Evolutionary conservation across 257 asterid genomes (phyloP).

Genomic region (Solanum infundibuliforme): DNA sequence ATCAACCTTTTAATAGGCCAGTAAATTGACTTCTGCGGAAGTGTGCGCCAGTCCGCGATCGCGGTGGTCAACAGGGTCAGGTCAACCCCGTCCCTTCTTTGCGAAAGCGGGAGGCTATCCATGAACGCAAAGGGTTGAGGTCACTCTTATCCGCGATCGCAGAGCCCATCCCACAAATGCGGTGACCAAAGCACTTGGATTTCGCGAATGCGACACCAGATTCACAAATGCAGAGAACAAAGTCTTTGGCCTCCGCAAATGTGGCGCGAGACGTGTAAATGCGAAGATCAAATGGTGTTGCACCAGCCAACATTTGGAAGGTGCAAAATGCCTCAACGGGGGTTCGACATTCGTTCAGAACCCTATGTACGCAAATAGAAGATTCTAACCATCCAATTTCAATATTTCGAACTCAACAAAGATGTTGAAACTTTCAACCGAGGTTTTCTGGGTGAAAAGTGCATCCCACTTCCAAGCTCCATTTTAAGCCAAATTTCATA

Average conservation of each 20-base stretch:
- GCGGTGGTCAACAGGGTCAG: not conserved
- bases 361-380: too few species aligned
- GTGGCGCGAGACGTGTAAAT: not conserved
- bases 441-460: not conserved
- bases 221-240: not conserved
- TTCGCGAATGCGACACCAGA: not conserved
- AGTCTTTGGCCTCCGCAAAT: not conserved
- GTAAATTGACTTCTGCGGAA: not conserved
- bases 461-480: not conserved
- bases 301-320: not conserved
- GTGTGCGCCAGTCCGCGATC: not conserved
- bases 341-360: rapidly evolving
- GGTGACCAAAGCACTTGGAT: not conserved
- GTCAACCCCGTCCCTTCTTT: not conserved
- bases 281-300: not conserved
- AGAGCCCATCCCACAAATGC: not conserved
- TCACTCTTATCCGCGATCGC: not conserved
- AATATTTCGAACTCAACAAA: not conserved
- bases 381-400: not conserved
- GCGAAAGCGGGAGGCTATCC: not conserved
- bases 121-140: not conserved
- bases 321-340: not conserved
- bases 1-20: too few species aligned
- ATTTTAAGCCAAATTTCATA: not conserved
- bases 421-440: not conserved